phyloP scores from a whole-genome alignment of 495 filamentous ascomycete species.

The Lophium mytilinum region DNA sequence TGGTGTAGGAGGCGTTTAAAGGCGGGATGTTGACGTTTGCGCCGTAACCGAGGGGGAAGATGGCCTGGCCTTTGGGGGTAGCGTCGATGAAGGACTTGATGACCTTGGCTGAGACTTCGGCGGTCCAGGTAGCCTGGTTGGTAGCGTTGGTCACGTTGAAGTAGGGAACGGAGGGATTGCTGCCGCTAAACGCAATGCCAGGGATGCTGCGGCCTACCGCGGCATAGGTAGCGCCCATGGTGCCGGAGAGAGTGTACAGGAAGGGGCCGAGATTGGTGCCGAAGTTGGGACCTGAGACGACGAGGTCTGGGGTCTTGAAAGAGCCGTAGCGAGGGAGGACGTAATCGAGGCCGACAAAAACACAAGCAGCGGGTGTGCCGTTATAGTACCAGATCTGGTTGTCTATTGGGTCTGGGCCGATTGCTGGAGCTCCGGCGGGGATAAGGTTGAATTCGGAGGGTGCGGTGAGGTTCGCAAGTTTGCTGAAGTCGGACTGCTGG shows the following conservation, averaged over 20 bases:
- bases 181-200: slow-evolving; percentile 33
- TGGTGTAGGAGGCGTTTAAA: slow-evolving; percentile 11
- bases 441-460: slow-evolving; percentile 28
- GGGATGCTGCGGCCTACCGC: slow-evolving; percentile 35
- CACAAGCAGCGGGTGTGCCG: slow-evolving; percentile 36
- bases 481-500: slow-evolving; percentile 23
- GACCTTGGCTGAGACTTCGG: slow-evolving; percentile 30
- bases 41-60: slow-evolving; percentile 37
- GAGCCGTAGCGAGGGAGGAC: slow-evolving; percentile 11
- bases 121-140: slow-evolving; percentile 10
- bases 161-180: slow-evolving; percentile 21
- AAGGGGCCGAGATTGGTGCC: slow-evolving; percentile 35
- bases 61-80: slow-evolving; percentile 21
- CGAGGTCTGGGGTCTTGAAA: slow-evolving; percentile 32
- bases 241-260: slow-evolving; percentile 34
- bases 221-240: slow-evolving; percentile 35
- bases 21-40: slow-evolving; percentile 36
- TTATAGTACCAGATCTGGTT: slow-evolving; percentile 43
- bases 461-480: slow-evolving; percentile 25
- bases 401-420: slow-evolving; percentile 33
- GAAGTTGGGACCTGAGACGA: slow-evolving; percentile 39
- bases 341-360: slow-evolving; percentile 28
- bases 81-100: slow-evolving; percentile 28
- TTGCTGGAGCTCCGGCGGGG: slow-evolving; percentile 30
- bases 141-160: slow-evolving; percentile 25